phyloP scores from a whole-genome alignment of 108 stramenopile genomes.

The Nitzschia sp. region DNA sequence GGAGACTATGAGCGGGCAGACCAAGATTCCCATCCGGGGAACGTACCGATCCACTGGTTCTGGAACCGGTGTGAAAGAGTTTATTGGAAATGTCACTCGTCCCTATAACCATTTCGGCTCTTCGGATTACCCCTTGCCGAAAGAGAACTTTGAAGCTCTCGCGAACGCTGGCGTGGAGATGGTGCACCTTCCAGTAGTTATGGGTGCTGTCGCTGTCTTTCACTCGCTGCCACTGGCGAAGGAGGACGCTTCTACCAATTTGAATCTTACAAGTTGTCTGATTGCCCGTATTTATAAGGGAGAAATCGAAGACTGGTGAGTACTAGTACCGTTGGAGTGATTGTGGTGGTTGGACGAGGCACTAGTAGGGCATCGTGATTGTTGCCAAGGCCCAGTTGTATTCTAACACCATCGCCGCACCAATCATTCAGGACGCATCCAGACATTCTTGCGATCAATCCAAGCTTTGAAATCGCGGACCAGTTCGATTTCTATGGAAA shows the following conservation, averaged over 20 bases:
- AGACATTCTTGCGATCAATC: conserved; percentile 54
- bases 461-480: conserved; percentile 13
- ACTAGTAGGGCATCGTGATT: too few relatives aligned
- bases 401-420: conserved; percentile 59
- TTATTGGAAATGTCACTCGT: conserved; percentile 50
- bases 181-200: conserved; percentile 75
- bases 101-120: conserved; percentile 62
- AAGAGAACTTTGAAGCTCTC: conserved; percentile 38
- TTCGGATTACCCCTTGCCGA: conserved; percentile 74
- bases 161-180: conserved; percentile 26
- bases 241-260: conserved; percentile 17
- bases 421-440: conserved; percentile 58
- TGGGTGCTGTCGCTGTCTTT: conserved; percentile 75
- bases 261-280: conserved; percentile 68
- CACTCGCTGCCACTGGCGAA: conserved; percentile 63
- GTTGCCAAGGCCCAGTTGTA: too few relatives aligned
- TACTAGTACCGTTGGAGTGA: too few relatives aligned
- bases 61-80: conserved; percentile 70
- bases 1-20: conserved; percentile 45
- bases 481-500: conserved; percentile 33
- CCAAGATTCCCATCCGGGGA: conserved; percentile 58
- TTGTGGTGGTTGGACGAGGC: too few relatives aligned
- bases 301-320: conserved; percentile 74
- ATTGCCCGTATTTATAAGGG: conserved; percentile 71
- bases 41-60: conserved; percentile 86